Evolutionary conservation across 2,329 filamentous ascomycete species (phyloP).

Genomic region (Colletotrichum eleusines): DNA sequence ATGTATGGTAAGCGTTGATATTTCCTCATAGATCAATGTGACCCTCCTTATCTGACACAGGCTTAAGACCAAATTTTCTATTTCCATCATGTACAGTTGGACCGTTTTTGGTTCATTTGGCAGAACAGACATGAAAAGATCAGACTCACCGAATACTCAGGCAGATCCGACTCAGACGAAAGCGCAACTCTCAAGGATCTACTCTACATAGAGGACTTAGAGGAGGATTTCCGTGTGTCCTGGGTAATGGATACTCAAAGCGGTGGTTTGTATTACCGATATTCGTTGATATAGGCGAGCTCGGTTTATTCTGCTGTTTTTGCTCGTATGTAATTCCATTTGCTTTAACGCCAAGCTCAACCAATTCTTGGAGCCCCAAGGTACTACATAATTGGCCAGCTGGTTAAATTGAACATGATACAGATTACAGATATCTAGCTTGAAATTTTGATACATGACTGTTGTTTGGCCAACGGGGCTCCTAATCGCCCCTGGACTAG

Average conservation of each 20-base stretch:
- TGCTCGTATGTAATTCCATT: no score
- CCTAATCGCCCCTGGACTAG: no score
- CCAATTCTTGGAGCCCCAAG: no score
- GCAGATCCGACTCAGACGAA: neutral
- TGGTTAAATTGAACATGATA: no score
- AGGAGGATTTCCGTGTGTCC: neutral
- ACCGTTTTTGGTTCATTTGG: neutral
- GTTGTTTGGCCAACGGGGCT: no score
- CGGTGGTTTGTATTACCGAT: no score
- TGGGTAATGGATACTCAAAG: neutral
- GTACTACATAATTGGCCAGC: no score
- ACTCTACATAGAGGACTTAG: neutral
- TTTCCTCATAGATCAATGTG: neutral
- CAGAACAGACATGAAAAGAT: neutral
- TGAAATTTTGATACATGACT: no score
- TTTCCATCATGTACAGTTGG: neutral
- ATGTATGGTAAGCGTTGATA: neutral
- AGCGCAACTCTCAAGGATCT: neutral
- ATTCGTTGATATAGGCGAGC: no score
- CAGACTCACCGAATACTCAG: neutral
- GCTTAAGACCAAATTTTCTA: neutral
- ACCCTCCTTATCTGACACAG: neutral
- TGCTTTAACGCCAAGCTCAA: no score
- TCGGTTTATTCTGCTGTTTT: no score
- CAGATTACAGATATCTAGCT: no score